phyloP scores from a whole-genome alignment of 306 rosid genomes.

The Rosa persica region DNA sequence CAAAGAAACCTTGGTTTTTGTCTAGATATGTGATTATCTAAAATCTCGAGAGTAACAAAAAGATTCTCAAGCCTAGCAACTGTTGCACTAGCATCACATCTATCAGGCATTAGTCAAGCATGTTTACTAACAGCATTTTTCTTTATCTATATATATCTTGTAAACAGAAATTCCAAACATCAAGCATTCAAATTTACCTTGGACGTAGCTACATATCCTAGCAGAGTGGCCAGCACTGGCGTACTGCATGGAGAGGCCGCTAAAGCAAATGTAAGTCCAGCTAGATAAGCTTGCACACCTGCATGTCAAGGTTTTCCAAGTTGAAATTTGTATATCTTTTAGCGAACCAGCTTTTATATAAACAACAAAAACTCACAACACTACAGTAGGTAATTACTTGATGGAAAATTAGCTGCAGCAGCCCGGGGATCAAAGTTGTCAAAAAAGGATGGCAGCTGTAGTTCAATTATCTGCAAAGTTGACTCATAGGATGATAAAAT shows the following conservation, averaged over 20 bases:
- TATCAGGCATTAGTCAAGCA: not conserved
- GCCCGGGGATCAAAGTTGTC: conserved; percentile 87
- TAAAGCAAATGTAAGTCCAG: conserved; percentile 95
- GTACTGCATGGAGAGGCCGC: conserved; percentile 99
- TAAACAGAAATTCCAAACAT: not conserved
- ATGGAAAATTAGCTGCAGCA: conserved; percentile 87
- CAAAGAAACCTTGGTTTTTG: not conserved
- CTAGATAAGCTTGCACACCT: conserved; percentile 96
- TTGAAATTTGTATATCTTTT: conserved; percentile 19
- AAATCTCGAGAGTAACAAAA: not conserved
- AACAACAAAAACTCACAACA: not conserved
- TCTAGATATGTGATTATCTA: not conserved
- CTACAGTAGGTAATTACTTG: conserved; percentile 51
- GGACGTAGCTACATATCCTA: conserved; percentile 92
- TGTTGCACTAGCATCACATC: not conserved
- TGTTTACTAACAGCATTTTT: not conserved
- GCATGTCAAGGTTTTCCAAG: conserved; percentile 25
- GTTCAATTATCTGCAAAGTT: conserved; percentile 67
- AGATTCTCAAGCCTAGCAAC: not conserved
- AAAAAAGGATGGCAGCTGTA: conserved; percentile 82
- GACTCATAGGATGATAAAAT: not conserved
- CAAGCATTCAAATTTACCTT: conserved; percentile 55
- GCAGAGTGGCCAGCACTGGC: conserved; percentile 79
- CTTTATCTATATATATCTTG: not conserved
- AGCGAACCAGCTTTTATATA: not conserved